Base-by-base conservation (phyloP, 2,329 filamentous ascomycete species). In the Paraconiothyrium brasiliense region DNA sequence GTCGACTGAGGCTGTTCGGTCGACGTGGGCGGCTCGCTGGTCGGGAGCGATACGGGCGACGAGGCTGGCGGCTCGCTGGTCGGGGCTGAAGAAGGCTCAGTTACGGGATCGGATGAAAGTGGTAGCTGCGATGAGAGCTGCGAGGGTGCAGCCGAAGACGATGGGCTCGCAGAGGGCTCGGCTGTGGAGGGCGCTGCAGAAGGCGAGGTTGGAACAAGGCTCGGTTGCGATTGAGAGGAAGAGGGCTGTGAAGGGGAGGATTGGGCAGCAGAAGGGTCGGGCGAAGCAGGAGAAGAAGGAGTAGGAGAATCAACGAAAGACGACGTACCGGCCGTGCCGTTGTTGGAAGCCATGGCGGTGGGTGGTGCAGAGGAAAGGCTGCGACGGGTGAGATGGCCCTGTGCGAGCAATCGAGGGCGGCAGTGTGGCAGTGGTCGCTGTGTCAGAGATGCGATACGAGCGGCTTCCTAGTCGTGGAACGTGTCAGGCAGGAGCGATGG, bases 241-340 rank as follows among this genome's bases (percentile, higher is more conserved):
- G 69, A 64, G 51, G 66, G 37, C 37, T 43, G 37, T 13, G 61
- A 46, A 57, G 63, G 24, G 68, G 70, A 57, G 41, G 62, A 57
- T 44, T 61, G 57, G 61, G 66, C 58, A 43, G 69, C 46, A 62
- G 68, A 64, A 52, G 67, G 30, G n/a, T 65, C 56, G 30, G 65
- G 51, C 35, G 39, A n/a, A 52, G 54, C 20, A 47, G 51, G 49
- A 43, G 37, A 20, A 52, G 54, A 30, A 46, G 51, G 27, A 14
- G 54, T 32, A 32, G 52, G 49, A 22, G 65, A 63, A 35, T 62
- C 60, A 50, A 58, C 55, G 62, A 66, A 46, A 71, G 69, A 62
- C 50, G 72, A 78, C 76, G 72, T 77, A 78, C 76, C 71, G 62
- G 70, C 62, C 65, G 74, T 70, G 60, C 57, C 64, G 67, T 72